A percentile compares a stretch with the other conserved stretches of the same genome.
These are phyloP conservation scores for Candida sp. DNA, from an alignment of 1,139 yeast genomes.

Conservation along the genomic window DNA sequence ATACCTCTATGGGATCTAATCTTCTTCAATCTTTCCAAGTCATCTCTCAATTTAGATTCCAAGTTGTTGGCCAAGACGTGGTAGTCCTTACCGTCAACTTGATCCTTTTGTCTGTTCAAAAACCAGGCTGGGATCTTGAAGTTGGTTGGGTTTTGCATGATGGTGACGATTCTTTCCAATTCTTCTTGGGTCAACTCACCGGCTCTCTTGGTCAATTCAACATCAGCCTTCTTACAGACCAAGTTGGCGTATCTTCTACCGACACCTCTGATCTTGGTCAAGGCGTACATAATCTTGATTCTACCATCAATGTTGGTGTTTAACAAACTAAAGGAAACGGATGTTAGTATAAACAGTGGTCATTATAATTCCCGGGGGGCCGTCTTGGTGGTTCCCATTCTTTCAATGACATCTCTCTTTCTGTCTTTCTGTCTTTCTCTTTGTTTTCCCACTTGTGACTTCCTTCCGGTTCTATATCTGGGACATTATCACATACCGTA, in stretches of 20 bases:
- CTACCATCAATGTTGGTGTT: conserved; percentile 99
- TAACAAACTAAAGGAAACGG: conserved; percentile 74
- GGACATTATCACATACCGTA: conserved; percentile 74
- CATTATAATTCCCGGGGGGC: too few relatives aligned
- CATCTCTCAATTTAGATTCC: conserved; percentile 99
- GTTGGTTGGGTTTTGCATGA: conserved; percentile 99
- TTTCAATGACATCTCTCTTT: not conserved
- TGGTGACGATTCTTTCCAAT: conserved; percentile 99
- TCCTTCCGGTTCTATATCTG: too few relatives aligned
- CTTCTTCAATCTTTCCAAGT: conserved; percentile 99
- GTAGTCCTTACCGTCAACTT: conserved; percentile 98
- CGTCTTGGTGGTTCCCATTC: too few relatives aligned
- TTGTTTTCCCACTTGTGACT: not conserved
- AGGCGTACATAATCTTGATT: conserved; percentile 99
- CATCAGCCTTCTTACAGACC: conserved; percentile 99
- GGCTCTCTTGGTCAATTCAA: conserved; percentile 98
- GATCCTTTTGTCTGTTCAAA: conserved; percentile 99
- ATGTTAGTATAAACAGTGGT: not conserved
- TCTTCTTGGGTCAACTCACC: conserved; percentile 99
- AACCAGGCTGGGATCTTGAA: conserved; percentile 99
- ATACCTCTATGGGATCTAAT: conserved; percentile 99
- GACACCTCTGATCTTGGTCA: conserved; percentile 99
- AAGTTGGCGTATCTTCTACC: conserved; percentile 99
- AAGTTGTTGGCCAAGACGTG: conserved; percentile 99
- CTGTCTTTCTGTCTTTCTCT: not conserved